Percentiles rank a stretch among this genome's conserved stretches.
Evolutionary conservation across 1,284 basidiomycete genomes (phyloP).

Genomic region (Pisolithus thermaeus): DNA sequence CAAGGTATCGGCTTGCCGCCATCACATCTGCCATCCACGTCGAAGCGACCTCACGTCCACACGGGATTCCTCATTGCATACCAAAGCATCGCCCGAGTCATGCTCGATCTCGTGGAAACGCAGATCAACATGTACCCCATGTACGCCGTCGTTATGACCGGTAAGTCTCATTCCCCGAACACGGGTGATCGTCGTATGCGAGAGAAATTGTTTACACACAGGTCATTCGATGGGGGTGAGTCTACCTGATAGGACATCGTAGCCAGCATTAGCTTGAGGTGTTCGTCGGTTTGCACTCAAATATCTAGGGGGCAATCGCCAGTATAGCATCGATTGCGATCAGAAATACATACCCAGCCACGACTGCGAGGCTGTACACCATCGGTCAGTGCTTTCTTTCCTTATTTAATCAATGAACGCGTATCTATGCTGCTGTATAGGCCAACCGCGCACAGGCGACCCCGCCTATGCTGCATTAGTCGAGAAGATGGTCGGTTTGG

Average conservation of each 20-base stretch:
- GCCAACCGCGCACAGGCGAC: slow-evolving; percentile 43
- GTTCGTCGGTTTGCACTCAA: neutral
- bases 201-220: slow-evolving; percentile 1
- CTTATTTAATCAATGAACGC: neutral
- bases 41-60: slow-evolving; percentile 31
- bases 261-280: slow-evolving; percentile 4
- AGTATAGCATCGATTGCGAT: slow-evolving; percentile 39
- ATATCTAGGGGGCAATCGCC: slow-evolving; percentile 33
- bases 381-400: slow-evolving; percentile 29
- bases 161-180: slow-evolving; percentile 13
- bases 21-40: slow-evolving; percentile 3
- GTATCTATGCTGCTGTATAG: slow-evolving; percentile 16
- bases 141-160: slow-evolving; percentile 34
- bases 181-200: neutral
- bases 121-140: slow-evolving; percentile 30
- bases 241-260: slow-evolving; percentile 24
- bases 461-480: slow-evolving; percentile 33
- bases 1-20: slow-evolving; percentile 31
- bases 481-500: slow-evolving; percentile 31
- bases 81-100: slow-evolving; percentile 29
- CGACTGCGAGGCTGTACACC: slow-evolving; percentile 33
- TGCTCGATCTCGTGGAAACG: slow-evolving; percentile 28
- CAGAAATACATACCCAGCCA: slow-evolving; percentile 28
- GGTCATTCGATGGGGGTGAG: slow-evolving; percentile 27
- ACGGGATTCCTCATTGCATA: slow-evolving; percentile 38